These are phyloP conservation scores for Scedosporium apiospermum DNA, from an alignment of 2,329 filamentous ascomycete species.

Conservation along the genomic window DNA sequence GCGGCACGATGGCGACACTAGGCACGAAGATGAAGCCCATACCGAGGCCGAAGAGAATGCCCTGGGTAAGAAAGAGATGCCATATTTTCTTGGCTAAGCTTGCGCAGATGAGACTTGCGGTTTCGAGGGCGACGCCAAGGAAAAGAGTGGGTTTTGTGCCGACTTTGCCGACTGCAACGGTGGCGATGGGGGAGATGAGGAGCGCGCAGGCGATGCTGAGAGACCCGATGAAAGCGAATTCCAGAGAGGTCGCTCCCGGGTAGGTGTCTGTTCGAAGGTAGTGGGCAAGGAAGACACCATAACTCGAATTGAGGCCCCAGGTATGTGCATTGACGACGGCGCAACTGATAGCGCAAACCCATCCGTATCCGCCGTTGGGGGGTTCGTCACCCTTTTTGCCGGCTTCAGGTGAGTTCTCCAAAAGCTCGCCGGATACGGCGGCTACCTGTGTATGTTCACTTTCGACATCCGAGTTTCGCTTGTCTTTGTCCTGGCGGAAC, in stretches of 20 bases:
- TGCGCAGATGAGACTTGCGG: constrained; percentile 56
- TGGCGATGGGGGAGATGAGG: constrained; percentile 59
- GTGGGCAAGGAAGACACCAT: constrained; percentile 45
- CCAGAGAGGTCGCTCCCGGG: constrained; percentile 50
- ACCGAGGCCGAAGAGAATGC: constrained; percentile 66
- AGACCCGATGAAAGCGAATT: constrained; percentile 66
- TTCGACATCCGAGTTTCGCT: too few species aligned
- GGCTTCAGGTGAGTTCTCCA: too few species aligned
- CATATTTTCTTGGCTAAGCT: constrained; percentile 61
- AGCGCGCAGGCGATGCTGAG: constrained; percentile 38
- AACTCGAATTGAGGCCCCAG: constrained; percentile 58
- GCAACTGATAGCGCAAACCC: constrained; percentile 29
- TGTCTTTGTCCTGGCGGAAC: too few species aligned
- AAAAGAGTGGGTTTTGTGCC: constrained; percentile 57
- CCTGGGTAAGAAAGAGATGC: constrained; percentile 69
- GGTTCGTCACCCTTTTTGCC: not conserved
- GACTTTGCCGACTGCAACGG: constrained; percentile 46
- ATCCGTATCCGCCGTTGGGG: constrained; percentile 51
- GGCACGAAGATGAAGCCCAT: constrained; percentile 70
- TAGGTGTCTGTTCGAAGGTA: constrained; percentile 51
- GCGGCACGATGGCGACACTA: constrained; percentile 56
- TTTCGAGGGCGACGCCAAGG: constrained; percentile 55
- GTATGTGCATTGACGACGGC: constrained; percentile 57
- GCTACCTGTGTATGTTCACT: too few species aligned
- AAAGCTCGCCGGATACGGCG: too few species aligned